Evolutionary conservation across 176 grass and related monocot genomes (phyloP).

Genomic region (Musa itinerans): DNA sequence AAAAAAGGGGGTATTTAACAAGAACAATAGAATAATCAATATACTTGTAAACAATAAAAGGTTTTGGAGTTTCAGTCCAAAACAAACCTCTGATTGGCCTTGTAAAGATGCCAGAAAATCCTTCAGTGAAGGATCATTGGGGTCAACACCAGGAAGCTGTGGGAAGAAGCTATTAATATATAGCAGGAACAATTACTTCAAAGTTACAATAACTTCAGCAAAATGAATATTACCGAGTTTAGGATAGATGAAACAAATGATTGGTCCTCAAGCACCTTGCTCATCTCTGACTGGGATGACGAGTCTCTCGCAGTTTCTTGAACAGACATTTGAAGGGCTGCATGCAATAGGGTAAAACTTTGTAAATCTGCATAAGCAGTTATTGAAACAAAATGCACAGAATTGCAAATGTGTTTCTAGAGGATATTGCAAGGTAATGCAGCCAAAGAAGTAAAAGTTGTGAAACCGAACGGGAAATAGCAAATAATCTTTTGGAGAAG

Average conservation of each 20-base stretch:
- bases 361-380: constrained; percentile 17
- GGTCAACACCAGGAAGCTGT: constrained; percentile 97
- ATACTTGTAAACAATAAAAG: neutral
- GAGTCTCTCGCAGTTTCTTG: constrained; percentile 38
- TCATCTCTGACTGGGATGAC: constrained; percentile 61
- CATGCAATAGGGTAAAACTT: constrained; percentile 8
- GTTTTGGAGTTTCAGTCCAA: neutral
- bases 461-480: neutral
- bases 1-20: neutral
- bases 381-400: neutral
- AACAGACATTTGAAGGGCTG: constrained; percentile 99
- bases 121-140: constrained; percentile 93
- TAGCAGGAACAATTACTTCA: constrained; percentile 2
- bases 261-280: constrained; percentile 80
- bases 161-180: neutral
- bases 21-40: neutral
- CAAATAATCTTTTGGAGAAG: neutral
- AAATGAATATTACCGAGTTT: constrained; percentile 45
- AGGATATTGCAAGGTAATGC: neutral
- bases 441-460: neutral
- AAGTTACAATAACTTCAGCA: constrained; percentile 7
- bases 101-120: constrained; percentile 86
- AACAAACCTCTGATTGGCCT: constrained; percentile 55
- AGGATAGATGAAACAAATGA: constrained; percentile 97
- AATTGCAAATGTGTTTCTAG: neutral